A percentile compares a stretch with the other conserved stretches of the same genome.
phyloP scores from a whole-genome alignment of 805 yeast genomes.

The Saturnispora bothae region DNA sequence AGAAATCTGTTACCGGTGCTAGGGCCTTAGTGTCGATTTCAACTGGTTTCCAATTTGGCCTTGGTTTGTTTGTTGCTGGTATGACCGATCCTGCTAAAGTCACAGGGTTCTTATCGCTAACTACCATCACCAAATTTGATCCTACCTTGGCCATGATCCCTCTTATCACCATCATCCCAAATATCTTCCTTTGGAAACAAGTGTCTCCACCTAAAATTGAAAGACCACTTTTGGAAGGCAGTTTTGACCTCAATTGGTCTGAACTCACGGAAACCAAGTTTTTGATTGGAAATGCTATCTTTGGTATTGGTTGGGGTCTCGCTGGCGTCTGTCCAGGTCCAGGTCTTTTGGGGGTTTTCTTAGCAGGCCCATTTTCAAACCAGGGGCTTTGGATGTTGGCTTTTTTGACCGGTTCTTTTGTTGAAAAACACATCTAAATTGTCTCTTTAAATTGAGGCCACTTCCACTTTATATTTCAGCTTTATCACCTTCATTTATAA shows the following conservation, averaged over 20 bases:
- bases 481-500: too few relatives aligned
- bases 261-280: slow-evolving; percentile 23
- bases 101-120: slow-evolving; percentile 34
- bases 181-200: slow-evolving; percentile 28
- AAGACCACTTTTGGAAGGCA: slow-evolving; percentile 15
- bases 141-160: slow-evolving; percentile 38
- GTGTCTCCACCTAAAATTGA: slow-evolving; percentile 14
- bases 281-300: slow-evolving; percentile 32
- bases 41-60: slow-evolving; percentile 30
- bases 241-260: slow-evolving; percentile 20
- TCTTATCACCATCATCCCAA: slow-evolving; percentile 35
- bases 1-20: not conserved
- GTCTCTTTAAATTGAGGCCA: not conserved
- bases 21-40: slow-evolving; percentile 10
- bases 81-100: slow-evolving; percentile 36
- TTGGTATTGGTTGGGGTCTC: slow-evolving; percentile 46
- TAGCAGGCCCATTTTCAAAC: slow-evolving; percentile 14
- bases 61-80: slow-evolving; percentile 38
- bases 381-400: slow-evolving; percentile 23
- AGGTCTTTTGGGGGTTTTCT: slow-evolving; percentile 27
- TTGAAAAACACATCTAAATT: slow-evolving; percentile 37
- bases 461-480: too few relatives aligned
- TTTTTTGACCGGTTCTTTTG: slow-evolving; percentile 22
- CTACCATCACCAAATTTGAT: slow-evolving; percentile 30
- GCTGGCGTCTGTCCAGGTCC: slow-evolving; percentile 48